phyloP scores from a whole-genome alignment of 2,329 filamentous ascomycete species.

The Arthrinium phaeospermum region DNA sequence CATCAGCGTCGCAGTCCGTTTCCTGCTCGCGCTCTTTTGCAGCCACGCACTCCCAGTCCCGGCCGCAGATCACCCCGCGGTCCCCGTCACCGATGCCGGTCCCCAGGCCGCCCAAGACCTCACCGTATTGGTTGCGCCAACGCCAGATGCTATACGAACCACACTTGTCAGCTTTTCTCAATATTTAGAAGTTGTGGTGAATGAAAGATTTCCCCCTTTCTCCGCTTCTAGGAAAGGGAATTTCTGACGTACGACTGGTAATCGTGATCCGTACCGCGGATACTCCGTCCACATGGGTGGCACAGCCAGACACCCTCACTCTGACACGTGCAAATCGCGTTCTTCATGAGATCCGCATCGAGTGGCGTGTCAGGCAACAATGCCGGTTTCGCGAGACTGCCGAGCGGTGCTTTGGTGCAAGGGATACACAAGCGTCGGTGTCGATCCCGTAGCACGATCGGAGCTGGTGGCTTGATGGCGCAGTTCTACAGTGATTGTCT shows the following conservation, averaged over 20 bases:
- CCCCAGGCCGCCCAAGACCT: slow-evolving; percentile 79
- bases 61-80: slow-evolving; percentile 85
- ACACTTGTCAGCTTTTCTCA: slow-evolving; percentile 19
- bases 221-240: not conserved
- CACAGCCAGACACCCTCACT: slow-evolving; percentile 79
- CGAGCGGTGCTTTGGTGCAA: slow-evolving; percentile 75
- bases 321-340: slow-evolving; percentile 58
- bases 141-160: slow-evolving; percentile 70
- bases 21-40: slow-evolving; percentile 81
- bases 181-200: not conserved
- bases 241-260: slow-evolving; percentile 58
- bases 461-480: slow-evolving; percentile 79
- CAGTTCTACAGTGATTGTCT: slow-evolving; percentile 70
- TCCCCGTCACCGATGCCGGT: slow-evolving; percentile 89
- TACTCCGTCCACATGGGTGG: slow-evolving; percentile 77
- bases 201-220: not conserved
- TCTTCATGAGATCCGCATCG: slow-evolving; percentile 61
- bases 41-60: slow-evolving; percentile 77
- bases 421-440: slow-evolving; percentile 81
- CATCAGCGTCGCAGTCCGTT: slow-evolving; percentile 83
- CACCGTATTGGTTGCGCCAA: slow-evolving; percentile 86
- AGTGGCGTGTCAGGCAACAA: slow-evolving; percentile 53
- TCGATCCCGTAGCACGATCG: slow-evolving; percentile 70
- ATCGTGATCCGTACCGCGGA: slow-evolving; percentile 64
- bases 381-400: slow-evolving; percentile 53